Base-by-base conservation (phyloP, 345 rosid genomes). In the Clarkia xantiana region DNA sequence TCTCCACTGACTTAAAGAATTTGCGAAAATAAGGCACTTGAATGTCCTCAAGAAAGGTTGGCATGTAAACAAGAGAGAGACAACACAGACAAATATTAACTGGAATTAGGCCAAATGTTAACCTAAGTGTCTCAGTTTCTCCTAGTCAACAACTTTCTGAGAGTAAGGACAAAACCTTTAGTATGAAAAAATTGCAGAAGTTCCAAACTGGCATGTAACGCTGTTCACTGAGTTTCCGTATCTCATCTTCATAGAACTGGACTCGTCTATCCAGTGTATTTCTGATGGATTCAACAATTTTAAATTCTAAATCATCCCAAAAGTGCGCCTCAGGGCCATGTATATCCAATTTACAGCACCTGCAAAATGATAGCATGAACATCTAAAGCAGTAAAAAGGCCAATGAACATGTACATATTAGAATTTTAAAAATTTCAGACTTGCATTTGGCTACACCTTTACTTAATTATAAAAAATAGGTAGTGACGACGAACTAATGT, bases 181-280 rank as follows among this genome's bases (percentile, higher is more conserved):
- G 65, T 67, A 91, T 86, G 68, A 91, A 91, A 66, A 91, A 86
- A 59, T 91, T 86, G 62, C 96, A 86, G 65, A 91, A 91, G 77
- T 75, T 91, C 98, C 98, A 91, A 57, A 81, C 61, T 44, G 96
- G 96, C 89, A 81, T 79, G 76, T 79, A 79, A 46, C 89, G 80
- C 48, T 81, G 98, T 71, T 91, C 98, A 44, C 75, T 86, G 52
- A 86, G 89, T 75, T 91, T 86, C 53, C 94, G 84, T 75, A 91
- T 76, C 68, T 91, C 98, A 64, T 91, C 96, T 75, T 91, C 96
- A 45, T 81, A 86, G 71, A 91, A 84, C 44, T 84, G 96, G 25
- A 74, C 82, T 18, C 96, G 89, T 64, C 76, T 83, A 62, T 83
- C 98, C 75, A 91, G 67, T 50, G 89, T 81, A 75, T 79, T 91